Evolutionary conservation across 805 yeast species (phyloP).

Genomic region (Candida sithepensis): DNA sequence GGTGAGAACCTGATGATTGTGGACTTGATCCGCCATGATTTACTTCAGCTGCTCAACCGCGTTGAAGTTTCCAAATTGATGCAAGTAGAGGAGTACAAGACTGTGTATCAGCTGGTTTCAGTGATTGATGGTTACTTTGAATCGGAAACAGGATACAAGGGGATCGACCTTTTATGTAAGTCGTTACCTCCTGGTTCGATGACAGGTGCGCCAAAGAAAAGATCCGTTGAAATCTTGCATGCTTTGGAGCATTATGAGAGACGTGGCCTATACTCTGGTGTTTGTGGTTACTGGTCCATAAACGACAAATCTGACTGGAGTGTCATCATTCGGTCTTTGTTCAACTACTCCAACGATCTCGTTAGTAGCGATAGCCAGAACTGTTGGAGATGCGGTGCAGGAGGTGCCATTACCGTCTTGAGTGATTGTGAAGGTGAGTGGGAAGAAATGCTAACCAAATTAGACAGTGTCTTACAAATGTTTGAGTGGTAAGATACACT

Average conservation of each 20-base stretch:
- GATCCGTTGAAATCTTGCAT: slow-evolving; percentile 82
- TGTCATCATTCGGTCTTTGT: slow-evolving; percentile 84
- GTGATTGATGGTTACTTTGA: slow-evolving; percentile 68
- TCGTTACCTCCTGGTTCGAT: slow-evolving; percentile 97
- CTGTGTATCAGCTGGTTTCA: slow-evolving; percentile 89
- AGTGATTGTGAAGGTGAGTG: slow-evolving; percentile 83
- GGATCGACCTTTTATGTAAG: slow-evolving; percentile 72
- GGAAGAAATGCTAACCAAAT: slow-evolving; percentile 84
- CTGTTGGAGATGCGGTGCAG: slow-evolving; percentile 91
- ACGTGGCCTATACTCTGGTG: slow-evolving; percentile 88
- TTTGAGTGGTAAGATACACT: no score
- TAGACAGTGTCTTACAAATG: slow-evolving; percentile 75
- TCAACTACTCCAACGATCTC: slow-evolving; percentile 53
- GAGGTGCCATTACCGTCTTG: slow-evolving; percentile 93
- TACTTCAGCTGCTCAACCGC: slow-evolving; percentile 58
- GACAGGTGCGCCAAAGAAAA: slow-evolving; percentile 98
- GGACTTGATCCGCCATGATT: slow-evolving; percentile 90
- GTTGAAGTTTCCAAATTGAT: slow-evolving; percentile 78
- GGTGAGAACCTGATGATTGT: slow-evolving; percentile 98
- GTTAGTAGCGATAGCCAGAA: slow-evolving; percentile 12
- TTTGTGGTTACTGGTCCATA: slow-evolving; percentile 91
- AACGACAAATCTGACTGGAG: slow-evolving; percentile 93
- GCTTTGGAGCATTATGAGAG: slow-evolving; percentile 54
- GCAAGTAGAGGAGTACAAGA: slow-evolving; percentile 88
- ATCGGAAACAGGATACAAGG: slow-evolving; percentile 39